Evolutionary conservation across 768 basidiomycete genomes (phyloP).

Genomic region (Mycena filopes): DNA sequence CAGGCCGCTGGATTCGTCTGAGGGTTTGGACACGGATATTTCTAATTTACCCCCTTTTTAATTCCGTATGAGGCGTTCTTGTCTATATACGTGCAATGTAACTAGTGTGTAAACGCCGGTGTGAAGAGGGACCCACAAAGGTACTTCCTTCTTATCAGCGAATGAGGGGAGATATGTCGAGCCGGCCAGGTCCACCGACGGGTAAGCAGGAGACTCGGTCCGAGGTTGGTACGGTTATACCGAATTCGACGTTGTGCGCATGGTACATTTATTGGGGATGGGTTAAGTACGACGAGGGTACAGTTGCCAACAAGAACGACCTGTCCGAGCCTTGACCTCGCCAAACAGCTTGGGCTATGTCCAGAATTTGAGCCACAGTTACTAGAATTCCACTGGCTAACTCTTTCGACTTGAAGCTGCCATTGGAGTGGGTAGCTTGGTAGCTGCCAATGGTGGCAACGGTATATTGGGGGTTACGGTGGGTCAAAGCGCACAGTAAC

Average conservation of each 20-base stretch:
- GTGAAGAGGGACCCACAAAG: constrained; percentile 17
- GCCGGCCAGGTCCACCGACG: background rate
- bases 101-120: constrained; percentile 4
- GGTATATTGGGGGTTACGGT: no score
- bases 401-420: no score
- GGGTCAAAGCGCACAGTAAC: no score
- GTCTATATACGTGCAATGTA: constrained; percentile 3
- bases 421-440: no score
- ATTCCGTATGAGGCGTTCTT: background rate
- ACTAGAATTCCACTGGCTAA: no score
- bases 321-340: no score
- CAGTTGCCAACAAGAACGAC: no score
- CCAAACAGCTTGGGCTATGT: no score
- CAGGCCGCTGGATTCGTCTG: constrained; percentile 43
- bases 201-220: no score
- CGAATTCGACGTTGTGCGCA: background rate
- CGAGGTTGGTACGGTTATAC: background rate
- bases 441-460: no score
- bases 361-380: no score
- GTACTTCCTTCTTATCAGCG: background rate
- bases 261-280: background rate
- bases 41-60: constrained; percentile 3
- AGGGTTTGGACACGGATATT: background rate
- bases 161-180: background rate
- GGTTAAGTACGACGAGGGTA: no score